Evolutionary conservation across 2,329 filamentous ascomycete species (phyloP).

Genomic region (Lasiodiplodia sp.): DNA sequence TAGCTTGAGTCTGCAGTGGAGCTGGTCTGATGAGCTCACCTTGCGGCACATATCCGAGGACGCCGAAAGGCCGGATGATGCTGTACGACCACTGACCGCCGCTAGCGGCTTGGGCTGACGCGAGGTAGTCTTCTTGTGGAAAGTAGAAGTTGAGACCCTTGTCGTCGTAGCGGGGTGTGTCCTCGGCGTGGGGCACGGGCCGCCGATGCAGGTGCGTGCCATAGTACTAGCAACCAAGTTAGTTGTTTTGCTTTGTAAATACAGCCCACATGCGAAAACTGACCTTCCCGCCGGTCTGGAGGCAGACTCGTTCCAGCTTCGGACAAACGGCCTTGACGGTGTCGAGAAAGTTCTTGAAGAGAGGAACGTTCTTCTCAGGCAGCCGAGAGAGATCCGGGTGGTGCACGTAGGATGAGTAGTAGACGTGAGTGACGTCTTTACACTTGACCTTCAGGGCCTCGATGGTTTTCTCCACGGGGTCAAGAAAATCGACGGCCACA

Average conservation of each 20-base stretch:
- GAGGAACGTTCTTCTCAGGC: conserved; percentile 37
- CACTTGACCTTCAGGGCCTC: conserved; percentile 35
- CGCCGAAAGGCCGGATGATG: conserved; percentile 41
- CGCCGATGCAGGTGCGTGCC: conserved; percentile 15
- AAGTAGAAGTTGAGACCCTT: conserved; percentile 33
- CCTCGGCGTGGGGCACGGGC: conserved; percentile 29
- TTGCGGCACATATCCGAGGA: conserved; percentile 39
- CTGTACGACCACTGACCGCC: conserved; percentile 36
- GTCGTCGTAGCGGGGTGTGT: conserved; percentile 21
- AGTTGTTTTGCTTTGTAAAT: too few species aligned
- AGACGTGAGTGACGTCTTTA: conserved; percentile 43
- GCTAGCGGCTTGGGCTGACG: conserved; percentile 30
- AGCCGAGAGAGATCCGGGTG: conserved; percentile 39
- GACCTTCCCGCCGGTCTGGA: conserved; percentile 32
- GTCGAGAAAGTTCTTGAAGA: conserved; percentile 45
- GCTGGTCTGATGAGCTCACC: neutral
- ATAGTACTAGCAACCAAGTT: neutral
- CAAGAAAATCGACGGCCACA: conserved; percentile 44
- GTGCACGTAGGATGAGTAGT: conserved; percentile 46
- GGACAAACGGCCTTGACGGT: conserved; percentile 36
- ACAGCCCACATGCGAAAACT: neutral
- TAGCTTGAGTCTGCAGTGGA: neutral
- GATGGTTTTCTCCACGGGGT: conserved; percentile 1
- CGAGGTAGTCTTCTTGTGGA: conserved; percentile 33
- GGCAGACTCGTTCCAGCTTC: conserved; percentile 36